Conservation (phyloP, 2,329 filamentous ascomycete species). For the Mycosphaerella sp. region DNA sequence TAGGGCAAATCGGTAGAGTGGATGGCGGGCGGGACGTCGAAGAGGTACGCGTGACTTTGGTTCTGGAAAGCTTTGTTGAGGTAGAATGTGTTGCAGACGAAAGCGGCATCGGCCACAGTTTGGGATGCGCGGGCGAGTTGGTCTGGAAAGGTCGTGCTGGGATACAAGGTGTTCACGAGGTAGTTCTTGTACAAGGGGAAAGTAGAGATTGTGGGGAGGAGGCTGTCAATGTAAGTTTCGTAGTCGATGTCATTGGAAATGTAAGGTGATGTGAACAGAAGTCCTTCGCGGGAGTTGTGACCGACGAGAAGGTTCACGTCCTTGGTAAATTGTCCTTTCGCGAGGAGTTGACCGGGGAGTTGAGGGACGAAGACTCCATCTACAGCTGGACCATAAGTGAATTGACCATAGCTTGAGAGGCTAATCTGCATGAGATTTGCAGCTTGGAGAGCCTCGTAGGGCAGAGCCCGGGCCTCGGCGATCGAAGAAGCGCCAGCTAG, state of each 20-base stretch:
- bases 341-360: slow-evolving; percentile 43
- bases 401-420: slow-evolving; percentile 39
- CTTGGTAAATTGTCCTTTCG: slow-evolving; percentile 42
- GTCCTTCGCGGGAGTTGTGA: slow-evolving; percentile 44
- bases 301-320: slow-evolving; percentile 42
- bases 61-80: slow-evolving; percentile 44
- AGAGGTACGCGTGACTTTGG: slow-evolving; percentile 48
- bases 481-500: slow-evolving; percentile 41
- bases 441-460: slow-evolving; percentile 37
- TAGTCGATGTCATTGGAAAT: slow-evolving; percentile 36
- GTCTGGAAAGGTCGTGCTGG: slow-evolving; percentile 42
- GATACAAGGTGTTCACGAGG: slow-evolving; percentile 45
- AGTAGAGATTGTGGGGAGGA: slow-evolving; percentile 29
- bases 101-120: slow-evolving; percentile 40
- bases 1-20: slow-evolving; percentile 51
- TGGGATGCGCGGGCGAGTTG: slow-evolving; percentile 40
- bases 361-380: slow-evolving; percentile 48
- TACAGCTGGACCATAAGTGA: slow-evolving; percentile 41
- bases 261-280: slow-evolving; percentile 40
- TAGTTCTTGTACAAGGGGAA: slow-evolving; percentile 33
- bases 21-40: slow-evolving; percentile 48
- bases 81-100: slow-evolving; percentile 50
- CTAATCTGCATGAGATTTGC: slow-evolving; percentile 42
- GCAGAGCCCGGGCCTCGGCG: slow-evolving; percentile 41
- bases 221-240: slow-evolving; percentile 28